Evolutionary conservation across 1,139 yeast species (phyloP).

Genomic region (Pichia terricola): DNA sequence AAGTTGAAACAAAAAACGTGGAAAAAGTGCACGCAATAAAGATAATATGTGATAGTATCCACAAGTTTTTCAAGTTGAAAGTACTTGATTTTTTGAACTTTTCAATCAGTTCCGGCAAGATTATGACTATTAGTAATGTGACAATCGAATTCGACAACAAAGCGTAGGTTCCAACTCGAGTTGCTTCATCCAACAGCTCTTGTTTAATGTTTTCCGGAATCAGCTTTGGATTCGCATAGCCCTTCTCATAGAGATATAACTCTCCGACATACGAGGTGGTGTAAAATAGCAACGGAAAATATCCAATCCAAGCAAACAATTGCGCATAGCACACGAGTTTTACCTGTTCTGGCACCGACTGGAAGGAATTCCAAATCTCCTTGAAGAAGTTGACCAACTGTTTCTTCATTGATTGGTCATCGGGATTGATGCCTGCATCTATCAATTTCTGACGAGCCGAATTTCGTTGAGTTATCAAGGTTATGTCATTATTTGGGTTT

Average conservation of each 20-base stretch:
- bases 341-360: slow-evolving; percentile 33
- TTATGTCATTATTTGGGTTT: slow-evolving; percentile 34
- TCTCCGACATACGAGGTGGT: slow-evolving; percentile 43
- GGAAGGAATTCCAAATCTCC: slow-evolving; percentile 32
- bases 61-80: slow-evolving; percentile 24
- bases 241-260: slow-evolving; percentile 30
- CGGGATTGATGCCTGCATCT: slow-evolving; percentile 27
- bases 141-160: slow-evolving; percentile 33
- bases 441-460: slow-evolving; percentile 23
- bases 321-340: slow-evolving; percentile 35
- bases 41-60: slow-evolving; percentile 33
- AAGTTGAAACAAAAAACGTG: slow-evolving; percentile 32
- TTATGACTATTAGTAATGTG: slow-evolving; percentile 30
- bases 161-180: slow-evolving; percentile 37
- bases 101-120: slow-evolving; percentile 30
- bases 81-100: not conserved
- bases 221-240: slow-evolving; percentile 26
- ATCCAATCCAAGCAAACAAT: slow-evolving; percentile 45
- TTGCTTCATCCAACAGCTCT: slow-evolving; percentile 27
- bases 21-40: slow-evolving; percentile 32
- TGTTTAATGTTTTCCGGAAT: slow-evolving; percentile 34
- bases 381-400: slow-evolving; percentile 25
- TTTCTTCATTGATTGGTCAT: slow-evolving; percentile 14
- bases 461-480: slow-evolving; percentile 28
- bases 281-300: slow-evolving; percentile 39